Conservation (phyloP, 768 basidiomycete species). For the Tricholoma matsutake region DNA sequence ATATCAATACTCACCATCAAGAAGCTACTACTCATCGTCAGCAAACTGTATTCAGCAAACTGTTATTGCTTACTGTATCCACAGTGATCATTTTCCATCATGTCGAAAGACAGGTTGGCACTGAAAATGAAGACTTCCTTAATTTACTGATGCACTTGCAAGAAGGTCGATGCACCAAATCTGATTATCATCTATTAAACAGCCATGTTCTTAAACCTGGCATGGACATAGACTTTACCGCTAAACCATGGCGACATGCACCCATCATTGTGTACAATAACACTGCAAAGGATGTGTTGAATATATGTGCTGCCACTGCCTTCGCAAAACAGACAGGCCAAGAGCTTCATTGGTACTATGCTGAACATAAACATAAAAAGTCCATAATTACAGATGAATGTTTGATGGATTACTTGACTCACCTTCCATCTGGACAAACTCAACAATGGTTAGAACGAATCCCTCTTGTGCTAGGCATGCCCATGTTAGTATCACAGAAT, state of each 20-base stretch:
- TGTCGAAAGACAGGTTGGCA: not conserved
- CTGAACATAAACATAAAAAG: not conserved
- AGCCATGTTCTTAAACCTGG: not conserved
- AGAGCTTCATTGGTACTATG: not conserved
- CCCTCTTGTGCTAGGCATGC: conserved; percentile 29
- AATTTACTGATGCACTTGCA: not conserved
- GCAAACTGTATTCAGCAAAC: not conserved
- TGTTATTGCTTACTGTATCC: not conserved
- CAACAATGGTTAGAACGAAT: conserved; percentile 2
- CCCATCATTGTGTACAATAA: conserved; percentile 8
- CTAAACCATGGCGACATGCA: not conserved
- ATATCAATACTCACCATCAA: not conserved
- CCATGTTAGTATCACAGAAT: conserved; percentile 29
- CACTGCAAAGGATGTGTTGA: conserved; percentile 7
- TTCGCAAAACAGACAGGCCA: not conserved
- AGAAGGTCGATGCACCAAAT: not conserved
- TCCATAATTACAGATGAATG: not conserved
- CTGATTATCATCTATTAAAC: not conserved
- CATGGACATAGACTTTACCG: not conserved
- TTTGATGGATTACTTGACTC: not conserved
- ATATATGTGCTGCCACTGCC: not conserved
- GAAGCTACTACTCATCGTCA: not conserved
- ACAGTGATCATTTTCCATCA: not conserved
- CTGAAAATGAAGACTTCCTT: not conserved
- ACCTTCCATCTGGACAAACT: conserved; percentile 5